Conservation (phyloP, 2,329 filamentous ascomycete species). For the Nigrospora osmanthi region DNA sequence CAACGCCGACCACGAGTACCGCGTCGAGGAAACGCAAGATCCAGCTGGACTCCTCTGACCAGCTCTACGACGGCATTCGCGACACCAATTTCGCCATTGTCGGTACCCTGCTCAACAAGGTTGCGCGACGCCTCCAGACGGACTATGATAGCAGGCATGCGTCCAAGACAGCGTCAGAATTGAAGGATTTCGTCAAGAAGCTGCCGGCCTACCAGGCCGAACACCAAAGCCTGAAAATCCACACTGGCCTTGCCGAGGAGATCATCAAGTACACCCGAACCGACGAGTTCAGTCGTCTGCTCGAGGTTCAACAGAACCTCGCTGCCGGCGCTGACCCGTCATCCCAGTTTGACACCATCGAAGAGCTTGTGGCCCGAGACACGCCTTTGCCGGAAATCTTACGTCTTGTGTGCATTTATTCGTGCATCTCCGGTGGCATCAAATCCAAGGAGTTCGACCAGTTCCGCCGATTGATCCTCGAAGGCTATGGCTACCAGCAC, state of each 20-base stretch:
- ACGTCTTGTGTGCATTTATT: constrained; percentile 83
- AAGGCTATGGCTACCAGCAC: constrained; percentile 94
- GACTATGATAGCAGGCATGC: constrained; percentile 86
- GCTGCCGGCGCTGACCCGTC: constrained; percentile 84
- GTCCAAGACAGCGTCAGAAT: constrained; percentile 80
- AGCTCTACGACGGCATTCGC: constrained; percentile 77
- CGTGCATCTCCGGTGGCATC: constrained; percentile 80
- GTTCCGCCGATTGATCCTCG: constrained; percentile 80
- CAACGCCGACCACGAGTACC: constrained; percentile 44
- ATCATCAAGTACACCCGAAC: constrained; percentile 89
- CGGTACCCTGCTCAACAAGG: constrained; percentile 79
- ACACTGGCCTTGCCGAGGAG: constrained; percentile 88
- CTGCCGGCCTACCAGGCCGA: constrained; percentile 88
- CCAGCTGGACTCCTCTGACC: constrained; percentile 80
- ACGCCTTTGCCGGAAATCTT: constrained; percentile 75
- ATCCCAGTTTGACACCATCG: constrained; percentile 82
- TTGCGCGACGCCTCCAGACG: constrained; percentile 73
- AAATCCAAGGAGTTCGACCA: constrained; percentile 82
- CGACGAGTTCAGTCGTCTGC: constrained; percentile 77
- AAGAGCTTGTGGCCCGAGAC: constrained; percentile 88
- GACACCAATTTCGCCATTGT: constrained; percentile 96
- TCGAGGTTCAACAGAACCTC: constrained; percentile 94
- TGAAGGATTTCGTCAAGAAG: constrained; percentile 92
- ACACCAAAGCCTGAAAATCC: constrained; percentile 84
- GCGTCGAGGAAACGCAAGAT: constrained; percentile 77